Conservation (phyloP, 257 asterid genomes). For the Solanum arcanum region DNA sequence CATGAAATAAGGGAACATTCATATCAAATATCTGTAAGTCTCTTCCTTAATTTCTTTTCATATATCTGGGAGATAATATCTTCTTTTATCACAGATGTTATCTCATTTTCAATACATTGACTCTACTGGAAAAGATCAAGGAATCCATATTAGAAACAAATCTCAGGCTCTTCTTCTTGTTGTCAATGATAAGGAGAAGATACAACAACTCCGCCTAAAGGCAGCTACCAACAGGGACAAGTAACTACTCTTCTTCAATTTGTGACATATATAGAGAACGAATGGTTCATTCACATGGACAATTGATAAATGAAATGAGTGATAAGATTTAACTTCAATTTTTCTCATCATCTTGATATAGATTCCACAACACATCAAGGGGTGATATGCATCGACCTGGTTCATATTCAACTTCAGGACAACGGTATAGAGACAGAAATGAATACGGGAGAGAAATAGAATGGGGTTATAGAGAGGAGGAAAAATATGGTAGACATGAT, state of each 20-base stretch:
- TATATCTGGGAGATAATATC: background rate
- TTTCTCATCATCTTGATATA: conserved; percentile 16
- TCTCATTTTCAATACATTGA: conserved; percentile 91
- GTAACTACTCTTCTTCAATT: conserved; percentile 16
- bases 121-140: conserved; percentile 95
- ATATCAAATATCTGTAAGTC: conserved; percentile 84
- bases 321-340: too few species aligned
- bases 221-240: conserved; percentile 87
- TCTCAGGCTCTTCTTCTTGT: conserved; percentile 85
- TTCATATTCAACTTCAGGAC: conserved; percentile 40
- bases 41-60: background rate
- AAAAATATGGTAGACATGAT: conserved; percentile 57
- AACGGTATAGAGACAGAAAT: conserved; percentile 56
- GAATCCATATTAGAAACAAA: conserved; percentile 87
- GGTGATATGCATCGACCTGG: conserved; percentile 76
- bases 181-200: conserved; percentile 91
- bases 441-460: conserved; percentile 80
- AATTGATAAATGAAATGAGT: too few species aligned
- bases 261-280: too few species aligned
- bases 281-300: too few species aligned
- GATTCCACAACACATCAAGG: conserved; percentile 53
- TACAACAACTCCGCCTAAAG: conserved; percentile 89
- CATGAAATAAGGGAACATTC: conserved; percentile 95
- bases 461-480: conserved; percentile 62
- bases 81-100: conserved; percentile 45